These are phyloP conservation scores for Trichophyton schoenleinii DNA, from an alignment of 2,329 filamentous ascomycete genomes.

Conservation along the genomic window DNA sequence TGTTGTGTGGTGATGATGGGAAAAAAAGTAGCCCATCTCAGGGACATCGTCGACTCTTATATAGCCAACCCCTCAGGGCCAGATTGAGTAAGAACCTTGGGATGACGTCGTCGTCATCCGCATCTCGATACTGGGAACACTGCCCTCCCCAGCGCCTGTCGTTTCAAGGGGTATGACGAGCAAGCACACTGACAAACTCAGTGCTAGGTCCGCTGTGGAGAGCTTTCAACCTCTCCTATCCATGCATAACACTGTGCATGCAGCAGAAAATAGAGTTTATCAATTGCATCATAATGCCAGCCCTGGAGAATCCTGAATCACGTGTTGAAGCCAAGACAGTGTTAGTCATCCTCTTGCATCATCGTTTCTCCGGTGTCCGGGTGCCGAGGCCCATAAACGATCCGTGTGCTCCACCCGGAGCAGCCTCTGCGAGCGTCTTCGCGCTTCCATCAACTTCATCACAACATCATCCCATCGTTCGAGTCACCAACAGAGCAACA, in stretches of 20 bases:
- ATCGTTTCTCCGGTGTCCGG: not conserved
- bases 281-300: not conserved
- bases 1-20: not conserved
- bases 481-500: not conserved
- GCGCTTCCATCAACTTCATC: not conserved
- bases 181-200: not conserved
- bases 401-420: not conserved
- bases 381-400: not conserved
- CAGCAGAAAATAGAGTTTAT: not conserved
- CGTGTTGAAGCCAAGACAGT: not conserved
- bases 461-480: not conserved
- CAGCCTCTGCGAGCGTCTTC: not conserved
- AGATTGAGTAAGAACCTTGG: not conserved
- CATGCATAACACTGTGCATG: not conserved
- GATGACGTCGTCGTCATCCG: not conserved
- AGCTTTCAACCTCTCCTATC: not conserved
- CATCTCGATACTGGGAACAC: not conserved
- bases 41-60: not conserved
- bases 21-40: not conserved
- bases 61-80: not conserved
- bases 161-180: not conserved
- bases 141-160: not conserved
- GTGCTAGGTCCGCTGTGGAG: not conserved
- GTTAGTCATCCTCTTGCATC: not conserved
- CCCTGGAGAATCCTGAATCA: not conserved